These are phyloP conservation scores for Lactuca saligna DNA, from an alignment of 129 eudicot species.

Conservation along the genomic window DNA sequence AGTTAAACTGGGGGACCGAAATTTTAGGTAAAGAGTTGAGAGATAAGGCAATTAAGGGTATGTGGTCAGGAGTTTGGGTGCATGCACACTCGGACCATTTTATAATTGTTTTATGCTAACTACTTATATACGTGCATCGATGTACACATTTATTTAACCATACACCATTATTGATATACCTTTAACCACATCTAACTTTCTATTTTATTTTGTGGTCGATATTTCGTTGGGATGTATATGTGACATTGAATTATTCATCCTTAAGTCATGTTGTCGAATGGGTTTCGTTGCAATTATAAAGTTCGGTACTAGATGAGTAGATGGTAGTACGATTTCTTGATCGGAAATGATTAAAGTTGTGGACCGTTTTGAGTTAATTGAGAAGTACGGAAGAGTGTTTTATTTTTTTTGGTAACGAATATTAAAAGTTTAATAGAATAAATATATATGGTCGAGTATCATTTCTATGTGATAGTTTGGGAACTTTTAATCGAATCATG, in stretches of 20 bases:
- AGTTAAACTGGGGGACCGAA: constrained; percentile 22
- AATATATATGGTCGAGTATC: constrained; percentile 1
- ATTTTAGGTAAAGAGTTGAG: constrained; percentile 31
- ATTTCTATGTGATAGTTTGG: background rate
- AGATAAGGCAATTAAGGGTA: constrained; percentile 24
- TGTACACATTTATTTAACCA: background rate
- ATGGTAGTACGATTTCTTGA: constrained; percentile 1
- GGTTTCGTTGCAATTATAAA: background rate
- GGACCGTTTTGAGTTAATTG: background rate
- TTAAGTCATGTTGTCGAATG: background rate
- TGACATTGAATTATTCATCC: background rate
- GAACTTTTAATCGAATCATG: background rate
- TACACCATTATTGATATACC: constrained; percentile 13
- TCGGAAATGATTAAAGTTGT: background rate
- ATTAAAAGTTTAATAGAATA: background rate
- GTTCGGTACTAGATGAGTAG: background rate
- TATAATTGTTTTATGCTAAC: constrained; percentile 18
- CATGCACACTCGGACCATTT: constrained; percentile 21
- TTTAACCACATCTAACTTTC: background rate
- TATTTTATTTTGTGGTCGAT: background rate
- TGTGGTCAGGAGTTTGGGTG: constrained; percentile 39
- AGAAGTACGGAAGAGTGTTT: background rate
- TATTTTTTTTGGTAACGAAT: background rate
- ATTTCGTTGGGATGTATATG: background rate
- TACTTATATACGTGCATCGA: constrained; percentile 9